Percentiles rank a stretch among this genome's conserved stretches.
Conservation (phyloP, 2,329 filamentous ascomycete genomes). For the Hirsutella minnesotensis region DNA sequence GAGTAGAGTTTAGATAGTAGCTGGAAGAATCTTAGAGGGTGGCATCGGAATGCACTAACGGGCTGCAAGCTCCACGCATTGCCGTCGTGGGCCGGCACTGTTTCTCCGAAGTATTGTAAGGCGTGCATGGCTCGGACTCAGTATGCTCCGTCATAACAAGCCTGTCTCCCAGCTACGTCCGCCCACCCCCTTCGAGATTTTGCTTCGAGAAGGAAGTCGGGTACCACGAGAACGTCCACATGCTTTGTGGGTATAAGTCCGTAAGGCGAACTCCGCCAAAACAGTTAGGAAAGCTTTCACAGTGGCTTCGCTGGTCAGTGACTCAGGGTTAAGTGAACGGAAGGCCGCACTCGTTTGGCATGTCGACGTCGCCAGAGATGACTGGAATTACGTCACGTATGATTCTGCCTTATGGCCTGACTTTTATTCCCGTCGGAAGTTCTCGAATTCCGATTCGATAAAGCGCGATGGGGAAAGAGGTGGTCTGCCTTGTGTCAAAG, state of each 20-base stretch:
- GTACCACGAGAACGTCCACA: constrained; percentile 13
- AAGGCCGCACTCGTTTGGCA: constrained; percentile 1
- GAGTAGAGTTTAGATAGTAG: too few relatives aligned
- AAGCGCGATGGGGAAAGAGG: constrained; percentile 5
- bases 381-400: constrained; percentile 1
- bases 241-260: constrained; percentile 1
- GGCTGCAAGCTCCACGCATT: too few relatives aligned
- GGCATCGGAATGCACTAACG: too few relatives aligned
- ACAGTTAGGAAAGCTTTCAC: neutral
- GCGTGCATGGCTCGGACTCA: constrained; percentile 24
- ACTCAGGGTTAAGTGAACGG: neutral
- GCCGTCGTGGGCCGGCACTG: constrained; percentile 21
- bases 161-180: constrained; percentile 20
- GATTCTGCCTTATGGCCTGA: neutral
- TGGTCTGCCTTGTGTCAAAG: neutral
- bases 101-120: constrained; percentile 16
- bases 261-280: neutral
- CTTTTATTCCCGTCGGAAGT: neutral
- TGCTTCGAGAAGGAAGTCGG: constrained; percentile 29
- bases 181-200: constrained; percentile 21
- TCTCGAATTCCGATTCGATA: neutral
- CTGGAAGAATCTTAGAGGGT: too few relatives aligned
- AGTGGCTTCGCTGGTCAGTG: neutral
- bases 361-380: constrained; percentile 1
- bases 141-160: constrained; percentile 23